Evolutionary conservation across 2,329 filamentous ascomycete genomes (phyloP), one percentile per base, ranked within the genome.

Genomic region (Pochonia chlamydosporia): DNA sequence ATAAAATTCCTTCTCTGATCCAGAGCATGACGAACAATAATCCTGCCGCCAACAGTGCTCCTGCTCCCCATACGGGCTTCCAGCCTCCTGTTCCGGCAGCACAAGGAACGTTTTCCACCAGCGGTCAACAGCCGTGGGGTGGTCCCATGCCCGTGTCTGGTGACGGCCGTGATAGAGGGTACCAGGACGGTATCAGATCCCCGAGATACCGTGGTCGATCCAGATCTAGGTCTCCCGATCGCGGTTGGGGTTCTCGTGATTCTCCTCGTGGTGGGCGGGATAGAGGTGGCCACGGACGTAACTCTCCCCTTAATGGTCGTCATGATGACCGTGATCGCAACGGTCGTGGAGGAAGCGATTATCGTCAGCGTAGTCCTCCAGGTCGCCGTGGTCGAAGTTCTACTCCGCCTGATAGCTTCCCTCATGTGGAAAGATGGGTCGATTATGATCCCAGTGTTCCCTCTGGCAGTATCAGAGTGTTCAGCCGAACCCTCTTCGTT

Each of bases 401-500:
- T 48, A 78, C 74, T 52, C 79, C 81, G 49, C 62, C 70, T 42
- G 64, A 58, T 40, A 63, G 63, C 36, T 56, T 63, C 36, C 62
- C 64, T 23, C 55, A 61, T 13, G 47, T 59, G 24, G 59, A 66
- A 40, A 96, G 95, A 68, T 89, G 83, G 76, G 74, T 96, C 50
- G 85, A 91, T 42, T 87, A 81, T 68, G 93, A 99, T 65, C 72
- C 78, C 45, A 80, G 69, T 7, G 74, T 99, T 50, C 84, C 87
- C 3, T 74, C 79, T 52, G 86, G 87, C 50, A 79, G 81, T 58
- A 96, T 99, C 69, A 93, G 91, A 76, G 93, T 99, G 24, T 75
- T 95, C 49, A 97, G 92, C 68, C 84, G 93, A 59, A 99, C 93
- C 13, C 78, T 99, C 11, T 99, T 99, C 64, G 91, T 99, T 59